Conservation (phyloP, 331 rosid genomes). For the Erythrophleum ivorense region DNA sequence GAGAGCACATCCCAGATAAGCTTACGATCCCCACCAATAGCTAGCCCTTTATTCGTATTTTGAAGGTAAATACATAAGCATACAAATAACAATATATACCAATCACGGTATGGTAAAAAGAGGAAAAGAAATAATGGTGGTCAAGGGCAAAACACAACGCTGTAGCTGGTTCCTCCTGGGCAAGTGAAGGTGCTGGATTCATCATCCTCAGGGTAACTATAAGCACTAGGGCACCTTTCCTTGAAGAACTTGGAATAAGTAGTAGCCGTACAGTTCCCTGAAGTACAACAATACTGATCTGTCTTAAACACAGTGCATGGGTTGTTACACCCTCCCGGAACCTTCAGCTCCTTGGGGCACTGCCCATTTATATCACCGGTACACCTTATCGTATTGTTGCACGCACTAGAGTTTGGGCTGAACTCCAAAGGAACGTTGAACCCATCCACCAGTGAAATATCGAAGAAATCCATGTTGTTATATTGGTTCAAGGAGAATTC, state of each 20-base stretch:
- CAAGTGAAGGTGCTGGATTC: constrained; percentile 43
- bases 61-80: not conserved
- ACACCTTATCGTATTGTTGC: constrained; percentile 40
- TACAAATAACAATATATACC: not conserved
- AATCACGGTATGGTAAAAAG: not conserved
- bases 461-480: constrained; percentile 33
- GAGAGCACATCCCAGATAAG: not conserved
- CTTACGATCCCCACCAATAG: not conserved
- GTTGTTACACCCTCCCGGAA: constrained; percentile 53
- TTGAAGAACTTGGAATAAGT: constrained; percentile 31
- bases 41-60: not conserved
- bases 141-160: constrained; percentile 66
- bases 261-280: constrained; percentile 42
- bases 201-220: constrained; percentile 59
- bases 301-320: constrained; percentile 56
- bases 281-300: constrained; percentile 50
- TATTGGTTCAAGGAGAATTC: constrained; percentile 45
- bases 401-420: constrained; percentile 34
- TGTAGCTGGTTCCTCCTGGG: constrained; percentile 55
- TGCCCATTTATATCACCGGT: constrained; percentile 44
- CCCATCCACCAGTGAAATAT: constrained; percentile 51
- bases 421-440: constrained; percentile 54
- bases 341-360: constrained; percentile 44
- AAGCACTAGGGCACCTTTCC: constrained; percentile 48
- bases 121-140: not conserved